These are phyloP conservation scores for Candida sakaeoensis DNA, from an alignment of 805 yeast genomes.

Conservation along the genomic window DNA sequence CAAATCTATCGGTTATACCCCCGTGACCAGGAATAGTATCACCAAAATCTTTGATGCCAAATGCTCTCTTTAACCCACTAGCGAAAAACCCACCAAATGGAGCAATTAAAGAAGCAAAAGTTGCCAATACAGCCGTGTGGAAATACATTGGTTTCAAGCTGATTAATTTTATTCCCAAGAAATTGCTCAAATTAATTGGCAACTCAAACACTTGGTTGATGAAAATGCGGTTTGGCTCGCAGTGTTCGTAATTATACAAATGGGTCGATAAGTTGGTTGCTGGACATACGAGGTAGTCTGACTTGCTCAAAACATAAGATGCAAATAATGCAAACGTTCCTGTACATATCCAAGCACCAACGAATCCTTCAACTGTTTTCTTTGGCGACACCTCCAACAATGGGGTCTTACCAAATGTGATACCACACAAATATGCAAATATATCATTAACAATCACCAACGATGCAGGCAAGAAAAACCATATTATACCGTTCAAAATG, in stretches of 20 bases:
- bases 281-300: conserved; percentile 84
- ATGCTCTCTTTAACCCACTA: conserved; percentile 93
- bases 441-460: conserved; percentile 92
- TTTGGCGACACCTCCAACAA: conserved; percentile 92
- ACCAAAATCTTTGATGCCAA: conserved; percentile 95
- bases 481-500: conserved; percentile 83
- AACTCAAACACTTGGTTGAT: conserved; percentile 72
- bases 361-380: conserved; percentile 94
- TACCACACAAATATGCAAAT: conserved; percentile 95
- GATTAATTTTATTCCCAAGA: conserved; percentile 41
- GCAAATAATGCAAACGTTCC: conserved; percentile 66
- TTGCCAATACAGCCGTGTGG: conserved; percentile 81
- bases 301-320: conserved; percentile 59
- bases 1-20: conserved; percentile 95
- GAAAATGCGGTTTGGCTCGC: conserved; percentile 89
- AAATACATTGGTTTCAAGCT: conserved; percentile 82
- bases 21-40: conserved; percentile 99
- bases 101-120: conserved; percentile 94
- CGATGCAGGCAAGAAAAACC: conserved; percentile 92
- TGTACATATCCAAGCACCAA: conserved; percentile 97
- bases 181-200: conserved; percentile 61
- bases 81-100: conserved; percentile 99
- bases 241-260: conserved; percentile 58
- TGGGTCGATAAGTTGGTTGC: conserved; percentile 62
- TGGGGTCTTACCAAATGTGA: conserved; percentile 91